These are phyloP conservation scores for Acacia melanoxylon DNA, from an alignment of 306 rosid genomes.

Conservation along the genomic window DNA sequence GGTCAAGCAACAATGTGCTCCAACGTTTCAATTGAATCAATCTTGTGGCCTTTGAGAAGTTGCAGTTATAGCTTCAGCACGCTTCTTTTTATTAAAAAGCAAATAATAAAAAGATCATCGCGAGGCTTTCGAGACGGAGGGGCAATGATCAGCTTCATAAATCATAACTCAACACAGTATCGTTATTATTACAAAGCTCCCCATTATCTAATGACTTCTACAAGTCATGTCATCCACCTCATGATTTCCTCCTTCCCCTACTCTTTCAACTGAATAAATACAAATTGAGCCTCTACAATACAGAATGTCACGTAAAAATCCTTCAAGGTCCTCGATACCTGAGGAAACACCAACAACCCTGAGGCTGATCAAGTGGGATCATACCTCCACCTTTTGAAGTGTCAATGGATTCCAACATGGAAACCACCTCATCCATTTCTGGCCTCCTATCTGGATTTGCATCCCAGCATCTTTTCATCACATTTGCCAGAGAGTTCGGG, in stretches of 20 bases:
- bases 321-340: slow-evolving; percentile 86
- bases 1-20: neutral
- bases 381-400: slow-evolving; percentile 97
- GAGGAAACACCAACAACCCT: slow-evolving; percentile 87
- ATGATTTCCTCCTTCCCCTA: slow-evolving; percentile 43
- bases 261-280: slow-evolving; percentile 40
- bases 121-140: neutral
- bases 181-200: slow-evolving; percentile 39
- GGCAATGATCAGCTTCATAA: slow-evolving; percentile 59
- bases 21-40: neutral
- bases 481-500: slow-evolving; percentile 91
- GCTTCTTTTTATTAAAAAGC: neutral
- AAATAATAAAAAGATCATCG: neutral
- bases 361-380: slow-evolving; percentile 88
- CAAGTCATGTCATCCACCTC: slow-evolving; percentile 45
- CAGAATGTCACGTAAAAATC: slow-evolving; percentile 22
- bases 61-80: too few relatives aligned
- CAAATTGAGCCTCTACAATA: slow-evolving; percentile 48
- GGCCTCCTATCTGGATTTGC: slow-evolving; percentile 94
- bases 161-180: slow-evolving; percentile 44
- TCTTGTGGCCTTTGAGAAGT: neutral
- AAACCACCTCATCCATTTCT: slow-evolving; percentile 93
- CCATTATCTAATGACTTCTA: slow-evolving; percentile 46
- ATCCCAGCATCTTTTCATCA: slow-evolving; percentile 99
- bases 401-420: slow-evolving; percentile 89